A percentile compares a stretch with the other conserved stretches of the same genome.
phyloP scores from a whole-genome alignment of 331 rosid species.

The Prunus yedoensis region DNA sequence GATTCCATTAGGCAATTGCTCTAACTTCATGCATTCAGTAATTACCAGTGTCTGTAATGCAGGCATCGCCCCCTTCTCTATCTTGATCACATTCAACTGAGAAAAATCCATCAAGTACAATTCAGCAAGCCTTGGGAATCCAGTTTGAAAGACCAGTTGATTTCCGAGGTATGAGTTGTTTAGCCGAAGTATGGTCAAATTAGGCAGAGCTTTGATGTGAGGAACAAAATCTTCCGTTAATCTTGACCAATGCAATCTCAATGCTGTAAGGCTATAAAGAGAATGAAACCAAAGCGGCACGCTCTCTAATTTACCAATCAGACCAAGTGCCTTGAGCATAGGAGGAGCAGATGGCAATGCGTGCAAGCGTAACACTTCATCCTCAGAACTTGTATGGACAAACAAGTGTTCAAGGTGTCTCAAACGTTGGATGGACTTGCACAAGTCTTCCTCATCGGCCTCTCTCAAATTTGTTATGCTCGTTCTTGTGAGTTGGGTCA shows the following conservation, averaged over 20 bases:
- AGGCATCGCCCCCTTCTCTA: constrained; percentile 13
- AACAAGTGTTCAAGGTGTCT: not conserved
- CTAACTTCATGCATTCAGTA: constrained; percentile 3
- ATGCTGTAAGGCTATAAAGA: not conserved
- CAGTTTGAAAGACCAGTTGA: not conserved
- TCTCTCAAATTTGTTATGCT: not conserved
- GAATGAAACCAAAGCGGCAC: constrained; percentile 13
- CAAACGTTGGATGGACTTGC: not conserved
- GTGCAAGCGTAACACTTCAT: constrained; percentile 8
- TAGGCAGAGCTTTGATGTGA: constrained; percentile 8
- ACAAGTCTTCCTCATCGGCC: not conserved
- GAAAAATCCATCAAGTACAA: not conserved
- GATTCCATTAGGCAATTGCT: constrained; percentile 12
- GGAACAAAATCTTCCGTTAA: not conserved
- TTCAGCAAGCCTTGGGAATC: constrained; percentile 11
- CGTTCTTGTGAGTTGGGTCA: constrained; percentile 5
- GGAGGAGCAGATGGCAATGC: constrained; percentile 12
- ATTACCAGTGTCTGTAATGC: not conserved
- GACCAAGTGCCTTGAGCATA: not conserved
- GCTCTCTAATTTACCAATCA: constrained; percentile 3
- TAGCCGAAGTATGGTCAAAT: constrained; percentile 1
- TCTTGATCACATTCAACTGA: not conserved
- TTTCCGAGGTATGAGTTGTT: not conserved
- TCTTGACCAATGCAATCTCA: constrained; percentile 13
- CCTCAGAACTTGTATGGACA: not conserved